These are phyloP conservation scores for Rhodotorula babjevae DNA, from an alignment of 768 basidiomycete genomes.

Conservation along the genomic window DNA sequence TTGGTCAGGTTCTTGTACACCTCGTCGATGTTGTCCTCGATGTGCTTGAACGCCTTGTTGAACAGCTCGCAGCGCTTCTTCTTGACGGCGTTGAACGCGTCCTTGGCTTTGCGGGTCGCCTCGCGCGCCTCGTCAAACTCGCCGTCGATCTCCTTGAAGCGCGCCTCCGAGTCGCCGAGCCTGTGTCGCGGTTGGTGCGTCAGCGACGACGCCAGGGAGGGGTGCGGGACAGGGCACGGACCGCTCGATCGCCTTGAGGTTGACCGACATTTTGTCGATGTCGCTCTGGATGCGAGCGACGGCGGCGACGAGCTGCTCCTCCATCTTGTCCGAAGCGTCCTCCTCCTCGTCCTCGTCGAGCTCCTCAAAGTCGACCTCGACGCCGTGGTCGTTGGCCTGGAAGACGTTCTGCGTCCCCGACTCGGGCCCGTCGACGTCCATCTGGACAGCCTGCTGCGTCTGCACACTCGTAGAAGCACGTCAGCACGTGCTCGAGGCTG, in stretches of 20 bases:
- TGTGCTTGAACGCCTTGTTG: constrained; percentile 93
- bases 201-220: not conserved
- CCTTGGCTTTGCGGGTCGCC: constrained; percentile 82
- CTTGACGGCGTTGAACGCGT: constrained; percentile 83
- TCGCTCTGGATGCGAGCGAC: constrained; percentile 68
- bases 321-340: constrained; percentile 61
- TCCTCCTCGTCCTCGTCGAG: constrained; percentile 70
- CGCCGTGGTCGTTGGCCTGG: constrained; percentile 72
- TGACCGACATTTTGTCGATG: constrained; percentile 90
- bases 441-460: constrained; percentile 64
- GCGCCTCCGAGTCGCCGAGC: constrained; percentile 55
- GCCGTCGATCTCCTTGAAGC: constrained; percentile 78
- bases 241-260: constrained; percentile 93
- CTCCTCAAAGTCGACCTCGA: constrained; percentile 76
- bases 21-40: constrained; percentile 85
- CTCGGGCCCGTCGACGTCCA: constrained; percentile 89
- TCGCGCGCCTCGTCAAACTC: constrained; percentile 89
- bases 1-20: constrained; percentile 98
- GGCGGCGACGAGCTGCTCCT: constrained; percentile 68
- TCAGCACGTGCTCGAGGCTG: not conserved
- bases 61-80: constrained; percentile 72
- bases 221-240: constrained; percentile 46
- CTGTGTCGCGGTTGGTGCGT: constrained; percentile 1
- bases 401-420: constrained; percentile 69
- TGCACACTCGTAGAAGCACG: not conserved